Base-by-base conservation (phyloP, 2,329 filamentous ascomycete genomes). In the Pseudocercospora crystallina region DNA sequence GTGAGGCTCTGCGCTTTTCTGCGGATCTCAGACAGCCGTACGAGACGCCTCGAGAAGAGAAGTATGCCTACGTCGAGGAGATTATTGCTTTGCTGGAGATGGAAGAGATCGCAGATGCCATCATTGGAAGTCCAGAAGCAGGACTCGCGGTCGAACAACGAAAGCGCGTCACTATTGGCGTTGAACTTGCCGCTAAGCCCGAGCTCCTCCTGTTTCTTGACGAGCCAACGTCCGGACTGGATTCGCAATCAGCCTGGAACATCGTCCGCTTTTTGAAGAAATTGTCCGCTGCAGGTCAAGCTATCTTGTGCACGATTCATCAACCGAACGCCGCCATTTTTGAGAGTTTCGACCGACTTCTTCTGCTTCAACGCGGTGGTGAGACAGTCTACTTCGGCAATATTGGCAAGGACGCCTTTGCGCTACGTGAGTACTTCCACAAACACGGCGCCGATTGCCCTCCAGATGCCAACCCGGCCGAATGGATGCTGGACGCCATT, bases 251-350 rank as follows among this genome's bases (percentile, higher is more conserved):
- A 49, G 85, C 87, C 13, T 90, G 85, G 74, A 88, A 88, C 69
- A 89, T 89, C 58, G 83, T 89, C 20, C 83, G 85, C 31, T 88
- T 90, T 75, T 74, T 90, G n/a, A 83, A 82, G 62, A 90, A 89
- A 71, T 79, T 90, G 5, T 84, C 86, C 43, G 76, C 80, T n/a
- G 86, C 87, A 2, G 90, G 90, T 1, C 90, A 95, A 66, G 90
- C 90, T 8, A 90, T 95, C 60, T 79, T 95, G 3, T 95, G 89
- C 72, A 95, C 90, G 0, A 95, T 95, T 57, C 90, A 95, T 68
- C 90, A 95, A 67, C 90, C 90, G 1, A 92, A 90, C 59, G 87
- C 88, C 12, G 84, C 88, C 0, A 77, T 95, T 0, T 95, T 96
- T 61, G 88, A 94, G 69, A 86, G 90, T 69, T 96, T 95, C 59